Percentiles rank a stretch among this genome's conserved stretches.
Evolutionary conservation across 257 asterid species (phyloP).

Genomic region (Asclepias syriaca): DNA sequence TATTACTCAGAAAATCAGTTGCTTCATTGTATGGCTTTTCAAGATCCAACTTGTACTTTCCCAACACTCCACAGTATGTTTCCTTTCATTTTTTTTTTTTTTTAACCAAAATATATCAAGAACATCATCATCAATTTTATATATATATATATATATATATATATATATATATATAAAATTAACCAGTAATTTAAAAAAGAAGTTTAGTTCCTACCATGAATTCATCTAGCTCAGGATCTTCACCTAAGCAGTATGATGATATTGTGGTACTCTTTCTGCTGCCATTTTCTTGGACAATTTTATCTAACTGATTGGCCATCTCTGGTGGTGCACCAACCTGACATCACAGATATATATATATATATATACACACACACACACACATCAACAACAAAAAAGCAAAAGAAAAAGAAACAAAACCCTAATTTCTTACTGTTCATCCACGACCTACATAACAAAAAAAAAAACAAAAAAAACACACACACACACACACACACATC

Average conservation of each 20-base stretch:
- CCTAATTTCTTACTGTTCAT: constrained; percentile 1
- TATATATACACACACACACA: background rate
- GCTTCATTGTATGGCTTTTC: constrained; percentile 23
- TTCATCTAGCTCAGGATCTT: constrained; percentile 62
- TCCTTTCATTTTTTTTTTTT: constrained; percentile 7
- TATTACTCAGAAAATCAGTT: constrained; percentile 22
- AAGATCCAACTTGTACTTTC: constrained; percentile 27
- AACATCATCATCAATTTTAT: background rate
- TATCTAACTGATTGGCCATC: constrained; percentile 42
- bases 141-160: too few relatives aligned
- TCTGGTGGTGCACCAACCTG: constrained; percentile 72
- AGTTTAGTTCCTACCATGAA: constrained; percentile 48
- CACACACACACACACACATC: background rate
- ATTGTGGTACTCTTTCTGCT: constrained; percentile 10
- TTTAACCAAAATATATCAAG: background rate
- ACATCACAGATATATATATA: background rate
- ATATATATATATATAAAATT: too few relatives aligned
- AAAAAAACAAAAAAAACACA: background rate
- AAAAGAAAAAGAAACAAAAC: constrained; percentile 2
- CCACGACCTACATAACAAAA: background rate
- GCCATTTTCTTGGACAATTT: constrained; percentile 35
- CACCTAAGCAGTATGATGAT: constrained; percentile 23
- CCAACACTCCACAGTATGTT: constrained; percentile 23
- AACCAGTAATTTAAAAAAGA: background rate
- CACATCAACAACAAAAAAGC: background rate